Conservation (phyloP, 2,329 filamentous ascomycete species). For the Alternaria burnsii region DNA sequence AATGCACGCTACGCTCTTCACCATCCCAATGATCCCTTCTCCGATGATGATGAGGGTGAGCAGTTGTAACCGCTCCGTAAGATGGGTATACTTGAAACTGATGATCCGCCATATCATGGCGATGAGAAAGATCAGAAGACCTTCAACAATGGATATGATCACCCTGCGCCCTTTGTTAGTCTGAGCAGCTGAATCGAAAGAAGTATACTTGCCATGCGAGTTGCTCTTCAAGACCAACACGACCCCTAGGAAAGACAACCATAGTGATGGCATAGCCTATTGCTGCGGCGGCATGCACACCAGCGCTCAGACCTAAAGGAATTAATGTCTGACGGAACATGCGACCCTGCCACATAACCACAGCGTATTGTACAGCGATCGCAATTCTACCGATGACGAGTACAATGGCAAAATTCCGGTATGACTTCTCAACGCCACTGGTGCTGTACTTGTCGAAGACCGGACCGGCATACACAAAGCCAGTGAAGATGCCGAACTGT, state of each 20-base stretch:
- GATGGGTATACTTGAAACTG: slow-evolving; percentile 66
- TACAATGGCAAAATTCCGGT: slow-evolving; percentile 28
- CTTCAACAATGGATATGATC: slow-evolving; percentile 29
- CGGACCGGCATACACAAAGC: slow-evolving; percentile 68
- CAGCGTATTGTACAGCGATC: slow-evolving; percentile 31
- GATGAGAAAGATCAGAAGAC: slow-evolving; percentile 31
- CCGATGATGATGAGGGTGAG: slow-evolving; percentile 71
- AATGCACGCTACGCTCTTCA: slow-evolving; percentile 46
- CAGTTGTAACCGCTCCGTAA: slow-evolving; percentile 67
- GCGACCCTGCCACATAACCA: slow-evolving; percentile 34
- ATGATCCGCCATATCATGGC: slow-evolving; percentile 59
- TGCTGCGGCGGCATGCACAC: slow-evolving; percentile 23
- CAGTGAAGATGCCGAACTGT: slow-evolving; percentile 71
- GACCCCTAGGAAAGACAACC: slow-evolving; percentile 20
- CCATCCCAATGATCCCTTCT: slow-evolving; percentile 67
- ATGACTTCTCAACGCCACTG: slow-evolving; percentile 23
- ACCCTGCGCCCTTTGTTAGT: slow-evolving; percentile 23
- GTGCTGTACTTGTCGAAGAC: slow-evolving; percentile 41
- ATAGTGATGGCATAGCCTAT: slow-evolving; percentile 25
- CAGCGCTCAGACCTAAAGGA: slow-evolving; percentile 27
- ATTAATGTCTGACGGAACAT: slow-evolving; percentile 32
- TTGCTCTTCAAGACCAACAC: slow-evolving; percentile 26
- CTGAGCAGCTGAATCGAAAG: background rate
- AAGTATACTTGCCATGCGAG: slow-evolving; percentile 23
- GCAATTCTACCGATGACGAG: slow-evolving; percentile 27